Evolutionary conservation across 352 stramenopile species (phyloP), one percentile per base, ranked within the genome.

Genomic region (Pythium phragmitis): DNA sequence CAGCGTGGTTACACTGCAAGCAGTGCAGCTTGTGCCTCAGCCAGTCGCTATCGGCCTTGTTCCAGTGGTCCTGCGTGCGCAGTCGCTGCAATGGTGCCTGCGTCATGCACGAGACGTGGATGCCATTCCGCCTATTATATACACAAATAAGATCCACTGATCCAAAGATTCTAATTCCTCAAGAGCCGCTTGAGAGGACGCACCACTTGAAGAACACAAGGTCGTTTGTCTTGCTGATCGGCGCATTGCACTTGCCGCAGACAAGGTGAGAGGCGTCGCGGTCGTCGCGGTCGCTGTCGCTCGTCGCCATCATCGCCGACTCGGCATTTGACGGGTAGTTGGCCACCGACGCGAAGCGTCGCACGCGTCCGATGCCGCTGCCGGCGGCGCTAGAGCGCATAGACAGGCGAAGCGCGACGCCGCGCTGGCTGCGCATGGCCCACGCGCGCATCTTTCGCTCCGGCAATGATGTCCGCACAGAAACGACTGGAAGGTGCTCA

Each of bases 141-240:
- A 28, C 51, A 47, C 12, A 34, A 26, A 26, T 30, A 23, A 36
- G 30, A 33, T 19, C n/a, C 12, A 43, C 28, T 30, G 14, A 17
- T 9, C 14, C 2, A 17, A 42, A 16, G 37, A 9, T 30, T 5
- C 4, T 5, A 30, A 30, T 5, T 30, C 3, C 11, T 42, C 9
- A 16, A 42, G 14, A 42, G 14, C 37, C 37, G 37, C 37, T 16
- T 42, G 37, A 5, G 26, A 21, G 26, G 12, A 57, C 63, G 3
- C 60, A 90, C 82, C 82, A 89, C 58, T 88, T 89, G 69, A 91
- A 87, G 63, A 91, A 91, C 36, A 90, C 77, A 33, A 92, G 65
- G 42, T 92, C 79, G 43, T 75, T 77, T 17, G 83, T 92, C 47
- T 72, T 52, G 64, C 75, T 87, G 53, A 92, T 55, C 14, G 72